Evolutionary conservation across 2,329 filamentous ascomycete species (phyloP).

Genomic region (Talaromyces sp.): DNA sequence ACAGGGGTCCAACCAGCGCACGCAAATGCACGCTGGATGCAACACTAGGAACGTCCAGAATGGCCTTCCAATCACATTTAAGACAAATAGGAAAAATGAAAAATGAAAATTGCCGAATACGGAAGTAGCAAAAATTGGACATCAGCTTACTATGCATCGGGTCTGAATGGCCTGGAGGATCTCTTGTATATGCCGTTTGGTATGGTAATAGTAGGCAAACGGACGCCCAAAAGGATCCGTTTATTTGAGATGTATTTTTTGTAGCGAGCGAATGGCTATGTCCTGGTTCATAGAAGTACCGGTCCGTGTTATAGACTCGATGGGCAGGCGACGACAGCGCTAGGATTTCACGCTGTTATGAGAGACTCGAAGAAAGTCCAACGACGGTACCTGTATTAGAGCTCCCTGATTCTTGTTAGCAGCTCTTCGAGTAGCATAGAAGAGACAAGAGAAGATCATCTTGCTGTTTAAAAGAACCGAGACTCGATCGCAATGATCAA

Average conservation of each 20-base stretch:
- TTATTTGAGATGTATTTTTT: background rate
- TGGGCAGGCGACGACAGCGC: background rate
- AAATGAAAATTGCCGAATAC: background rate
- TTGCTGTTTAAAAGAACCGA: background rate
- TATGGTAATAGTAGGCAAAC: background rate
- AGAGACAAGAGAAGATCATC: background rate
- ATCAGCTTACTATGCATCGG: background rate
- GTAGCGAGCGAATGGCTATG: background rate
- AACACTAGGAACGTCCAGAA: slow-evolving; percentile 6
- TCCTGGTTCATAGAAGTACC: background rate
- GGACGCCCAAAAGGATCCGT: background rate
- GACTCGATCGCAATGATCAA: background rate
- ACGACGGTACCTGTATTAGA: background rate
- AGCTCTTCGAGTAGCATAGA: background rate
- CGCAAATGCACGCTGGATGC: background rate
- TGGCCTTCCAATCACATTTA: slow-evolving; percentile 9
- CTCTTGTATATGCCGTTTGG: background rate
- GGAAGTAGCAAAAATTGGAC: background rate
- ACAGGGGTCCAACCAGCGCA: slow-evolving; percentile 9
- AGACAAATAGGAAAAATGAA: background rate
- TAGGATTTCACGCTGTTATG: background rate
- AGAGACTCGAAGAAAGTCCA: background rate
- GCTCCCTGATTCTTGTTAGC: background rate
- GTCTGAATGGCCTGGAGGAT: background rate
- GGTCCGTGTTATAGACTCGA: background rate